phyloP scores from a whole-genome alignment of 441 rosid genomes.

The Gossypium aridum region DNA sequence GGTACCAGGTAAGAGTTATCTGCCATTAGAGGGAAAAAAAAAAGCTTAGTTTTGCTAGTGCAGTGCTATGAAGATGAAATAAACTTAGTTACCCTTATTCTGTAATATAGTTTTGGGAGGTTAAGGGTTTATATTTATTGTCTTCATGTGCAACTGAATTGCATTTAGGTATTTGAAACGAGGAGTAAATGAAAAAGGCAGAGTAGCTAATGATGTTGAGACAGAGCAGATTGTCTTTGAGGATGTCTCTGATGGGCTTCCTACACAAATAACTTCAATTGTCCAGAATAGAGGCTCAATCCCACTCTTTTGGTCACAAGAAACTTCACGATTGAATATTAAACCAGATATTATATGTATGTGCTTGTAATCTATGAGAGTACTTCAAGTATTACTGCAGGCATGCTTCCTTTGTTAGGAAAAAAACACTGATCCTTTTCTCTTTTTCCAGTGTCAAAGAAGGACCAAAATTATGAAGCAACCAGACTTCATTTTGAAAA shows the following conservation, averaged over 20 bases:
- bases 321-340: conserved; percentile 91
- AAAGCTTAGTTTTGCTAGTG: background rate
- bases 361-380: conserved; percentile 19
- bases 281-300: conserved; percentile 98
- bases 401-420: background rate
- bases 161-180: conserved; percentile 84
- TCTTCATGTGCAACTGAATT: conserved; percentile 8
- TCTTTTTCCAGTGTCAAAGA: conserved; percentile 59
- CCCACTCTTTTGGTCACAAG: conserved; percentile 98
- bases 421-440: background rate
- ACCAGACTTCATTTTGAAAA: conserved; percentile 92
- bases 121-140: background rate
- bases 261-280: conserved; percentile 75
- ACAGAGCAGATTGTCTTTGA: conserved; percentile 96
- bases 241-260: conserved; percentile 70
- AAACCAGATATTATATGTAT: conserved; percentile 93
- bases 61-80: background rate
- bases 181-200: conserved; percentile 92
- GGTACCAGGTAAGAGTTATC: conserved; percentile 70
- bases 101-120: conserved; percentile 1
- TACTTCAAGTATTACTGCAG: conserved; percentile 9
- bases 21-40: background rate
- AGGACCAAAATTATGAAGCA: conserved; percentile 88
- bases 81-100: background rate
- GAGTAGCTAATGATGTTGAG: conserved; percentile 99